Conservation (phyloP, 306 rosid species). For the Hippophae rhamnoides region DNA sequence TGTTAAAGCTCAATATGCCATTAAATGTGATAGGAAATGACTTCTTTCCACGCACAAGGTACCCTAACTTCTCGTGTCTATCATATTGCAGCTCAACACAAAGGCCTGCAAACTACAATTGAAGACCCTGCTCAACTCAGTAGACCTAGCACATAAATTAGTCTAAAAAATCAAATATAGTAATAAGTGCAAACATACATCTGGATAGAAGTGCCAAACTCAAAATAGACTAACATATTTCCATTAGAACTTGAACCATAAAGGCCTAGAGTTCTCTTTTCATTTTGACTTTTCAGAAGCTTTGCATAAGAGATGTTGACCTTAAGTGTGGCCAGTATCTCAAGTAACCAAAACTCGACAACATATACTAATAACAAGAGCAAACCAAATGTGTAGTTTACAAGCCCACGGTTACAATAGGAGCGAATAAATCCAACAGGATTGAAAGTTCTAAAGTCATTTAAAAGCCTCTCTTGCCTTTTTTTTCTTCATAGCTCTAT, state of each 20-base stretch:
- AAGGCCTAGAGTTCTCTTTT: neutral
- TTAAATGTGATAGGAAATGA: no score
- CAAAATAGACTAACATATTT: neutral
- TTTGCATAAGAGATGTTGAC: neutral
- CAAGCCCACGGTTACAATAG: conserved; percentile 45
- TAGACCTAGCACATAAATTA: no score
- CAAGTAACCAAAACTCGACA: neutral
- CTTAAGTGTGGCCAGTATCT: neutral
- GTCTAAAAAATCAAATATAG: no score
- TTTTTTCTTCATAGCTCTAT: conserved; percentile 40
- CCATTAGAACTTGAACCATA: neutral
- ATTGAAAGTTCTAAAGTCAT: conserved; percentile 21
- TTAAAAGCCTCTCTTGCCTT: conserved; percentile 37
- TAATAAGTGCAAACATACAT: neutral
- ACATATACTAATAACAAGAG: neutral
- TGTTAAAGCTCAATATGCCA: no score
- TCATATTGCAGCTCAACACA: no score
- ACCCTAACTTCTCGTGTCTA: no score
- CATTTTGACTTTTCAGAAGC: neutral
- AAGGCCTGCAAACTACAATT: no score
- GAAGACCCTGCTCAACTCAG: no score
- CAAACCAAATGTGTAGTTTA: conserved; percentile 67
- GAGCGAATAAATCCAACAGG: conserved; percentile 44
- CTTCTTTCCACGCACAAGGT: no score
- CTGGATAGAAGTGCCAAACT: neutral